Evolutionary conservation across 768 basidiomycete species (phyloP).

Genomic region (Mycena pura): DNA sequence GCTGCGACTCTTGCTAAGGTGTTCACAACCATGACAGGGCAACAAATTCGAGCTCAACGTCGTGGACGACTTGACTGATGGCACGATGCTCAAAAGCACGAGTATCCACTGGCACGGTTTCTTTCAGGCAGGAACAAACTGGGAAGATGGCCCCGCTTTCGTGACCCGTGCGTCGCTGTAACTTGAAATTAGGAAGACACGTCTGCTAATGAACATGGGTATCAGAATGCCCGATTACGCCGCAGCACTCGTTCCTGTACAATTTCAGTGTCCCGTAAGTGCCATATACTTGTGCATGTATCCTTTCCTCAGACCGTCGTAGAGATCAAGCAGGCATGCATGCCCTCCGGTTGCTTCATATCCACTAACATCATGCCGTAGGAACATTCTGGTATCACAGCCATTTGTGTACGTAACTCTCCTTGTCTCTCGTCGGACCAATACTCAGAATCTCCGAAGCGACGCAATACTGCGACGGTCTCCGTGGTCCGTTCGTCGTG

Average conservation of each 20-base stretch:
- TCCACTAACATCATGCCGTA: constrained; percentile 24
- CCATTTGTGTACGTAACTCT: constrained; percentile 42
- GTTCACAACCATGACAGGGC: constrained; percentile 29
- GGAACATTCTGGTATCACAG: constrained; percentile 50
- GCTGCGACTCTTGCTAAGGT: neutral
- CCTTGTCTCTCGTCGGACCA: constrained; percentile 15
- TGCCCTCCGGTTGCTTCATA: neutral
- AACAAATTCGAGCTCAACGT: constrained; percentile 51
- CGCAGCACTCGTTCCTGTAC: constrained; percentile 50
- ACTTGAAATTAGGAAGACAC: constrained; percentile 7
- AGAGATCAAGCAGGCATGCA: constrained; percentile 5
- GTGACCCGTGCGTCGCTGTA: constrained; percentile 23
- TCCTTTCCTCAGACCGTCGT: neutral
- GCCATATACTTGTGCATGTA: too few relatives aligned
- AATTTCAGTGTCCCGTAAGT: constrained; percentile 38
- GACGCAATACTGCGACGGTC: constrained; percentile 51
- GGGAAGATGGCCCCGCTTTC: constrained; percentile 50
- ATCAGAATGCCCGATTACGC: constrained; percentile 57
- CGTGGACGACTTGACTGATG: constrained; percentile 50
- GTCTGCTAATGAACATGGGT: too few relatives aligned
- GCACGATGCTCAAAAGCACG: constrained; percentile 36
- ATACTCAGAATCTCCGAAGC: constrained; percentile 28
- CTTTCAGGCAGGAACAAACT: constrained; percentile 48
- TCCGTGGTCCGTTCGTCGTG: constrained; percentile 34
- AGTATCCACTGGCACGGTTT: constrained; percentile 62